Conservation (phyloP, 164 flowering plant species). For the Aristolochia fimbriata region DNA sequence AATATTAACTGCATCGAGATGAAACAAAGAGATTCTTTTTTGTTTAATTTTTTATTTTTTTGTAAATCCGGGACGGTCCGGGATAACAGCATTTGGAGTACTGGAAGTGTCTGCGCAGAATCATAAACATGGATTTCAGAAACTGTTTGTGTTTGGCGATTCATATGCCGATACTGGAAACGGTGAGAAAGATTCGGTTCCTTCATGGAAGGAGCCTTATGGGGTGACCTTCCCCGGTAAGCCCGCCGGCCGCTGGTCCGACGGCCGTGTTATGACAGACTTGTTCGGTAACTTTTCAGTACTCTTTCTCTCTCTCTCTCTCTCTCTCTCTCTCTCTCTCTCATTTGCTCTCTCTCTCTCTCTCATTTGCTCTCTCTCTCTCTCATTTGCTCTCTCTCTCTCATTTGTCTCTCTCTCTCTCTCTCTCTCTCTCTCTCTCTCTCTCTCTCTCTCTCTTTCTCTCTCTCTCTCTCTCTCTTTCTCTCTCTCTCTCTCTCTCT, state of each 20-base stretch:
- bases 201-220: constrained; percentile 54
- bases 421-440: neutral
- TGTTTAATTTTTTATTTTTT: too few relatives aligned
- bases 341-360: neutral
- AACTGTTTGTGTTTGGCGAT: constrained; percentile 63
- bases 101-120: neutral
- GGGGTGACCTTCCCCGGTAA: constrained; percentile 58
- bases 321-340: neutral
- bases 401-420: neutral
- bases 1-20: too few relatives aligned
- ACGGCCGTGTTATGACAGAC: constrained; percentile 59
- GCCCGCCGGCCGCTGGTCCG: constrained; percentile 61
- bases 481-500: neutral
- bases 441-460: neutral
- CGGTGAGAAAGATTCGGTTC: constrained; percentile 3
- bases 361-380: constrained; percentile 1
- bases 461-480: constrained; percentile 1
- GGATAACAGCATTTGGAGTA: neutral
- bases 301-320: neutral
- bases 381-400: neutral
- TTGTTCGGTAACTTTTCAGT: constrained; percentile 29
- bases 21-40: too few relatives aligned
- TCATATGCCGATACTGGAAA: constrained; percentile 71
- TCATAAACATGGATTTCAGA: neutral
- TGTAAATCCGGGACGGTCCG: too few relatives aligned